Evolutionary conservation across 2,329 filamentous ascomycete species (phyloP).

Genomic region (Calonectria hongkongensis): DNA sequence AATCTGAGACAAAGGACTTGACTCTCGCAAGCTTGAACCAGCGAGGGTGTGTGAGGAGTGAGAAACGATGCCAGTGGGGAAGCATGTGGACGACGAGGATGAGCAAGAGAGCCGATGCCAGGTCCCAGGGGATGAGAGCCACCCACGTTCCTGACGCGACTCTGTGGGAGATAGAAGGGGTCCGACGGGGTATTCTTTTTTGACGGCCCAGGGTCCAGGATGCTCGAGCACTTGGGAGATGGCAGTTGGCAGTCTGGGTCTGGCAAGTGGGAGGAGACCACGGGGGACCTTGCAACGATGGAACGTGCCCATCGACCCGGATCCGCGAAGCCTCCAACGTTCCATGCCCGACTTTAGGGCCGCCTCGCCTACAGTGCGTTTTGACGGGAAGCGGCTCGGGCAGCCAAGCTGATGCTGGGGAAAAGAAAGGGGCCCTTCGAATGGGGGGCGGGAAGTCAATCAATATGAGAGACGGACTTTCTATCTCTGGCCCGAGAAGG

Average conservation of each 20-base stretch:
- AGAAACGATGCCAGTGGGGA: background rate
- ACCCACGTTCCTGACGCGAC: constrained; percentile 20
- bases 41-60: constrained; percentile 1
- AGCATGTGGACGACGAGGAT: constrained; percentile 7
- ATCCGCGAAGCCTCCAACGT: constrained; percentile 14
- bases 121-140: constrained; percentile 13
- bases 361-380: constrained; percentile 25
- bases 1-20: constrained; percentile 47
- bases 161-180: constrained; percentile 55
- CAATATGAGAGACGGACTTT: constrained; percentile 18
- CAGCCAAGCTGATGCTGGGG: constrained; percentile 2
- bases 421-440: constrained; percentile 23
- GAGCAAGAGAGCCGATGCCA: background rate
- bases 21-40: constrained; percentile 22
- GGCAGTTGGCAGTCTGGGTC: background rate
- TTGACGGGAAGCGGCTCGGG: constrained; percentile 24
- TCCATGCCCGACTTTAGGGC: constrained; percentile 11
- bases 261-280: constrained; percentile 2
- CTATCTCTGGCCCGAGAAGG: constrained; percentile 21
- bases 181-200: constrained; percentile 28
- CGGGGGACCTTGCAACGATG: constrained; percentile 10
- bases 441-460: constrained; percentile 18
- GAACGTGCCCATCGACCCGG: constrained; percentile 19
- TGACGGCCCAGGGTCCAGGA: constrained; percentile 30
- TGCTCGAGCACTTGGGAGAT: constrained; percentile 8